These are phyloP conservation scores for carrot (Daucus carota) DNA, from an alignment of 129 eudicot species.

Conservation along the genomic window DNA sequence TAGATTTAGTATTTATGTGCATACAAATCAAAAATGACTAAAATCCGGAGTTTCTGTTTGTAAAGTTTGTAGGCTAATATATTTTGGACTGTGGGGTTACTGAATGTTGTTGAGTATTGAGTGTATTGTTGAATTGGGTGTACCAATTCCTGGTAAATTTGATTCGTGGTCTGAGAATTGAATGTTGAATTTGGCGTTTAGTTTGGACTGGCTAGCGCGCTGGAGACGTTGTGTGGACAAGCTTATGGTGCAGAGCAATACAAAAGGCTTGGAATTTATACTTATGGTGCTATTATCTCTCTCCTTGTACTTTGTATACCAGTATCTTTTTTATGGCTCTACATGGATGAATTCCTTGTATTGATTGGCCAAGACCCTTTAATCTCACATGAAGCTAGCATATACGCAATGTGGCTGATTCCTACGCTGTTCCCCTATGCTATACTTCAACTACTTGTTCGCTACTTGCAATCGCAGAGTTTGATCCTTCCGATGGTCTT, in stretches of 20 bases:
- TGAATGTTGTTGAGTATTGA: neutral
- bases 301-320: constrained; percentile 27
- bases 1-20: too few species aligned
- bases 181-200: neutral
- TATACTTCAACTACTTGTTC: constrained; percentile 33
- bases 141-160: neutral
- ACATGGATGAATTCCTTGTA: constrained; percentile 20
- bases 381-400: constrained; percentile 27
- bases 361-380: constrained; percentile 29
- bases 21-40: too few species aligned
- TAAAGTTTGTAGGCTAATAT: too few species aligned
- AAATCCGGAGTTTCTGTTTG: too few species aligned
- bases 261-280: constrained; percentile 20
- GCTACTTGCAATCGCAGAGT: constrained; percentile 50
- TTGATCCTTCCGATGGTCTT: constrained; percentile 44
- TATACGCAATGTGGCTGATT: constrained; percentile 25
- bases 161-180: neutral
- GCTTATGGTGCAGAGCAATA: constrained; percentile 36
- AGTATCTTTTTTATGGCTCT: constrained; percentile 25
- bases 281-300: constrained; percentile 22
- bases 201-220: constrained; percentile 31
- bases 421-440: constrained; percentile 36
- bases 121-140: neutral
- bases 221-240: constrained; percentile 39
- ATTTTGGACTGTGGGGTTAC: too few species aligned